These are phyloP conservation scores for Pharnaceum exiguum DNA, from an alignment of 148 eudicot species.

Conservation along the genomic window DNA sequence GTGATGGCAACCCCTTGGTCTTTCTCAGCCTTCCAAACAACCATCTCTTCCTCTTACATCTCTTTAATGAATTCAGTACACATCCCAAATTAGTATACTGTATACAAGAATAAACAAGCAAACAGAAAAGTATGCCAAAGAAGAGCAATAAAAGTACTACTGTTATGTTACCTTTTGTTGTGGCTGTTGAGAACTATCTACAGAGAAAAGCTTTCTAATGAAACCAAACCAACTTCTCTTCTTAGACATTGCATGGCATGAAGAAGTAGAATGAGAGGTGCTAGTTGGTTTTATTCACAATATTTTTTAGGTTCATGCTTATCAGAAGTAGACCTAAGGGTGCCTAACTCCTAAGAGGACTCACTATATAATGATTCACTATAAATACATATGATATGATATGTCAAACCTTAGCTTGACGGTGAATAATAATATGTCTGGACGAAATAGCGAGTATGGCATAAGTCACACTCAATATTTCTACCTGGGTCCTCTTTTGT, in stretches of 20 bases:
- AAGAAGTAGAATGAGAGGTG: background rate
- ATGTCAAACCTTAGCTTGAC: no score
- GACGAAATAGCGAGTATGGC: no score
- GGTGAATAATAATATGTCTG: no score
- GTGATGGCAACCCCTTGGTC: conserved; percentile 29
- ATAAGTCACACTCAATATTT: background rate
- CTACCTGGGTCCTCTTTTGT: background rate
- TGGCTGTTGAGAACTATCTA: conserved; percentile 25
- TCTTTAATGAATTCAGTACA: conserved; percentile 1
- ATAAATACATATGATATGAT: no score
- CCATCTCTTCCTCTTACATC: conserved; percentile 56
- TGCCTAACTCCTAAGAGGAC: background rate
- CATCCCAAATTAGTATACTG: background rate
- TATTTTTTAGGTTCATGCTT: no score
- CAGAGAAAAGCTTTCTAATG: conserved; percentile 42
- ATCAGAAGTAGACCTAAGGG: no score
- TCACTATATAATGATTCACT: no score
- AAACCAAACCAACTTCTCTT: conserved; percentile 54
- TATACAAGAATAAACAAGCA: background rate
- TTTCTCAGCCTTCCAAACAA: conserved; percentile 31
- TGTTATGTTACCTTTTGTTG: conserved; percentile 36
- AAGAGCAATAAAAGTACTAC: no score
- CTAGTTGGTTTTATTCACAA: no score
- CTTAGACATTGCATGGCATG: conserved; percentile 46
- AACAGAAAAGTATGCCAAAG: background rate